These are phyloP conservation scores for Chrysosphaeria jannelii DNA, from an alignment of 2,329 filamentous ascomycete species.

Conservation along the genomic window DNA sequence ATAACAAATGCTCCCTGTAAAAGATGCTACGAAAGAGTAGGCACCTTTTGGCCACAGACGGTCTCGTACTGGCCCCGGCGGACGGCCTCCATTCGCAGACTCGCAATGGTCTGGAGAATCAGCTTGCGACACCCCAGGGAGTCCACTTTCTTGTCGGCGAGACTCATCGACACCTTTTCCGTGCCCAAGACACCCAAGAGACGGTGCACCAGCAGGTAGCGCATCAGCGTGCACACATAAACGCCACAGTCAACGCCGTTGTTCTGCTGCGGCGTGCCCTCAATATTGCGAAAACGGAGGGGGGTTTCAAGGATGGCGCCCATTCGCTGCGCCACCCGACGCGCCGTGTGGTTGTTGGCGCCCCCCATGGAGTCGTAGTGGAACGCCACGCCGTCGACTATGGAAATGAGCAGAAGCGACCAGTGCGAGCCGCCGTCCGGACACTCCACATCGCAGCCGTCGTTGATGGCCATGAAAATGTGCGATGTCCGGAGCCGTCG, in stretches of 20 bases:
- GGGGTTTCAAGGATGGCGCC: constrained; percentile 31
- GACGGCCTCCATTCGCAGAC: constrained; percentile 62
- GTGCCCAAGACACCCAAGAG: constrained; percentile 49
- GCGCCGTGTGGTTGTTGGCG: constrained; percentile 46
- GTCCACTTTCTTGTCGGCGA: constrained; percentile 61
- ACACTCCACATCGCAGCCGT: constrained; percentile 41
- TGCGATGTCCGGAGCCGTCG: constrained; percentile 36
- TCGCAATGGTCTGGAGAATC: constrained; percentile 73
- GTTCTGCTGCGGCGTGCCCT: constrained; percentile 69
- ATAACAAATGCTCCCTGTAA: too few relatives aligned
- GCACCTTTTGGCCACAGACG: too few relatives aligned
- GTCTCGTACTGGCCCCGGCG: too few relatives aligned
- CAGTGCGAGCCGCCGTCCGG: constrained; percentile 87
- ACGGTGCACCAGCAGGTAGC: constrained; percentile 63
- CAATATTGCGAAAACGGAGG: constrained; percentile 49
- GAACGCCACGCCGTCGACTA: constrained; percentile 73
- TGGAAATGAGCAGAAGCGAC: constrained; percentile 70
- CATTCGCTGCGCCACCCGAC: constrained; percentile 37
- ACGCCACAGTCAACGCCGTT: constrained; percentile 88
- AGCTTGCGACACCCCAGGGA: constrained; percentile 56
- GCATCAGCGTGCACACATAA: constrained; percentile 86
- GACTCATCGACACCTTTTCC: constrained; percentile 82
- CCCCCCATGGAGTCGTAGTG: constrained; percentile 77
- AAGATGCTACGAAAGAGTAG: too few relatives aligned
- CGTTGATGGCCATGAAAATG: constrained; percentile 87